Conservation (phyloP, 306 rosid species). For the Aeschynomene evenia region DNA sequence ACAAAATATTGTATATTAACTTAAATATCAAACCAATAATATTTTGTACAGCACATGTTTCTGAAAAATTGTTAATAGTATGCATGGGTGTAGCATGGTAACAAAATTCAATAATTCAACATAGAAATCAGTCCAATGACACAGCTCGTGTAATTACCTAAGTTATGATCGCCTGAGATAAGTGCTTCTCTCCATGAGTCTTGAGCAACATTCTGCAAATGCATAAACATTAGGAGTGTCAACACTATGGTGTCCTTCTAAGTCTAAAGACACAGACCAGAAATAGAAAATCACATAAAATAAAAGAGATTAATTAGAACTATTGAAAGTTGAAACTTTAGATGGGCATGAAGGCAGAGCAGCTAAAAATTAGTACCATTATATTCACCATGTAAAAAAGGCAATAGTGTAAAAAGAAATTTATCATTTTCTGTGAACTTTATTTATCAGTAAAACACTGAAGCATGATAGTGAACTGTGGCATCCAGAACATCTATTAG, state of each 20-base stretch:
- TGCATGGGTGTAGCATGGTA: not conserved
- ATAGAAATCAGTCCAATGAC: not conserved
- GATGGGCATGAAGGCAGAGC: constrained; percentile 8
- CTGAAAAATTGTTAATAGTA: not conserved
- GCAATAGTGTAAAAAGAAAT: not conserved
- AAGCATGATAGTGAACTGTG: constrained; percentile 15
- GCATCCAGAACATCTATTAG: not conserved
- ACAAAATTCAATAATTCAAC: not conserved
- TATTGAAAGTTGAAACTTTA: constrained; percentile 14
- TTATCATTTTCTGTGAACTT: not conserved
- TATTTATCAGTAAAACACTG: not conserved
- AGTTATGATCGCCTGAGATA: constrained; percentile 42
- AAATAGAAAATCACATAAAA: constrained; percentile 12
- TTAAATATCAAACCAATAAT: not conserved
- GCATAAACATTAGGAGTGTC: constrained; percentile 21
- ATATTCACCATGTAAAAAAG: not conserved
- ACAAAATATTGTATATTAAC: not conserved
- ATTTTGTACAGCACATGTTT: not conserved
- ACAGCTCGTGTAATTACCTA: constrained; percentile 48
- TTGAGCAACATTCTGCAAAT: constrained; percentile 83
- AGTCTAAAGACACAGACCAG: constrained; percentile 14
- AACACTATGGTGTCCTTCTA: constrained; percentile 12
- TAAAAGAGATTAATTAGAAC: not conserved
- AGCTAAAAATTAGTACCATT: not conserved
- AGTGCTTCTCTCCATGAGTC: constrained; percentile 80